Percentiles rank a stretch among this genome's conserved stretches.
Conservation (phyloP, 1,284 basidiomycete species). For the Phellinidium pouzarii region DNA sequence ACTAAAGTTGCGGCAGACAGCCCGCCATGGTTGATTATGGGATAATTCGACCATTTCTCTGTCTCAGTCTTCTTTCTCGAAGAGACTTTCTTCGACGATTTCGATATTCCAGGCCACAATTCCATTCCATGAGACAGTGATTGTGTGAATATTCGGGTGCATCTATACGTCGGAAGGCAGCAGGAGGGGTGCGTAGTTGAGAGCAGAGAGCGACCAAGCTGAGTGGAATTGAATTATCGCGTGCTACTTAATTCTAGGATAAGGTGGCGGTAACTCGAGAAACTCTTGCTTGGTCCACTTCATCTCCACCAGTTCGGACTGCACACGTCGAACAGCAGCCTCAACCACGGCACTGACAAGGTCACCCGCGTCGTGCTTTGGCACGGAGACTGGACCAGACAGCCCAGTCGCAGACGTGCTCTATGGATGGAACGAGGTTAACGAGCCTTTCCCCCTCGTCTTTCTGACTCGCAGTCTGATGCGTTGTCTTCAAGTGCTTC, state of each 20-base stretch:
- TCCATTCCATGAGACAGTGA: conserved; percentile 22
- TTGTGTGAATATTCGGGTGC: neutral
- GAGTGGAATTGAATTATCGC: neutral
- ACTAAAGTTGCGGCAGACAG: conserved; percentile 47
- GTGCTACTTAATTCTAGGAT: too few relatives aligned
- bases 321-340: neutral
- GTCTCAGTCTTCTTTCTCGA: conserved; percentile 10
- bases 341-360: conserved; percentile 13
- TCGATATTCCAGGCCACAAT: conserved; percentile 20
- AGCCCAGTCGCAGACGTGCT: conserved; percentile 30
- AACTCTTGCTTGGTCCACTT: neutral
- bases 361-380: conserved; percentile 18
- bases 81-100: conserved; percentile 9
- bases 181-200: neutral
- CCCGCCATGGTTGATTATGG: conserved; percentile 48
- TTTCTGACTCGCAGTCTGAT: conserved; percentile 17
- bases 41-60: conserved; percentile 34
- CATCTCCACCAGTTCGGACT: neutral
- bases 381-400: conserved; percentile 18
- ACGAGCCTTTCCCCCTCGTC: conserved; percentile 11
- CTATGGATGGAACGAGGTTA: conserved; percentile 77
- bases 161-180: neutral
- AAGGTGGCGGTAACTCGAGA: too few relatives aligned
- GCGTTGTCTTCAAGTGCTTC: conserved; percentile 34
- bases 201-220: neutral